Evolutionary conservation across 805 yeast species (phyloP).

Genomic region (Sugiyamaella americana): DNA sequence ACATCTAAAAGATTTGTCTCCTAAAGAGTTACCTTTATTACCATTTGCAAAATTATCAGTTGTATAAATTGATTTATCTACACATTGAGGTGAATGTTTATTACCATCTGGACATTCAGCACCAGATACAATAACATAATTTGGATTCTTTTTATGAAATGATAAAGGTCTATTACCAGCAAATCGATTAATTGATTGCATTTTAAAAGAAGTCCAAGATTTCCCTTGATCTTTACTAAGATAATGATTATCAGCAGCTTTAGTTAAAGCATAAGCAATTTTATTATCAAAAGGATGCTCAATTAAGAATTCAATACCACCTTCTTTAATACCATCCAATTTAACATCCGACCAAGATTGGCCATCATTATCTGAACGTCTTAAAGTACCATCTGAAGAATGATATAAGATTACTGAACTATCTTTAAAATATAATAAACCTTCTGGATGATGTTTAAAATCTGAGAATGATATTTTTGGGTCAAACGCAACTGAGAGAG

Average conservation of each 20-base stretch:
- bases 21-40: constrained; percentile 23
- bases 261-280: constrained; percentile 36
- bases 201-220: constrained; percentile 36
- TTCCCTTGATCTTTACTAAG: constrained; percentile 39
- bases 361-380: constrained; percentile 45
- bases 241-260: constrained; percentile 33
- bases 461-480: constrained; percentile 13
- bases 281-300: constrained; percentile 37
- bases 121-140: constrained; percentile 36
- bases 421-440: constrained; percentile 32
- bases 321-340: constrained; percentile 32
- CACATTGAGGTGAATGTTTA: constrained; percentile 30
- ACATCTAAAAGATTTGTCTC: constrained; percentile 27
- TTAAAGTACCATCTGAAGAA: constrained; percentile 28
- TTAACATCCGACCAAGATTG: constrained; percentile 36
- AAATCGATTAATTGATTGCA: constrained; percentile 26
- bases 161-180: constrained; percentile 26
- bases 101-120: constrained; percentile 32
- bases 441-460: constrained; percentile 18
- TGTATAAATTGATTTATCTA: constrained; percentile 38
- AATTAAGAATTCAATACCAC: constrained; percentile 24
- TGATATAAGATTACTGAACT: constrained; percentile 28
- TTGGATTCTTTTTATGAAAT: constrained; percentile 38
- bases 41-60: constrained; percentile 40
- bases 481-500: background rate